Evolutionary conservation across 768 basidiomycete species (phyloP).

Genomic region (Trametes gibbosa): DNA sequence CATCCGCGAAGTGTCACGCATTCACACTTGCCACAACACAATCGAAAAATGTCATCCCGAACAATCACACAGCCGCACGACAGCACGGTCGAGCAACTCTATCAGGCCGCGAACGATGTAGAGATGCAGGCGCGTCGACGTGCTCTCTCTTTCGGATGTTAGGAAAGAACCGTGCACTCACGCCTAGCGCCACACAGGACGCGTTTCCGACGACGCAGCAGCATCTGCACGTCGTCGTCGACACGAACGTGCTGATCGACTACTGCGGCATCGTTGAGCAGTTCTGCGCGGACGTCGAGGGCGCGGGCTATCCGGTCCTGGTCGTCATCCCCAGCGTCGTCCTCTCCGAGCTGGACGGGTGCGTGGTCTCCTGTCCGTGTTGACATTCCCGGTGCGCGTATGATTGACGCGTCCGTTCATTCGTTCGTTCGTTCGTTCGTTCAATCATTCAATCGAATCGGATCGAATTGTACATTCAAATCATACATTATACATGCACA

Average conservation of each 20-base stretch:
- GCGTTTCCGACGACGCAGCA: slow-evolving; percentile 6
- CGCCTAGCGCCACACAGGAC: slow-evolving; percentile 10
- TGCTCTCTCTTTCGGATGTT: not conserved
- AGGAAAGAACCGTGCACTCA: not conserved
- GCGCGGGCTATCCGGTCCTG: slow-evolving; percentile 44
- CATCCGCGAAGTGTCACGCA: not conserved
- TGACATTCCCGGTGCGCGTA: no score
- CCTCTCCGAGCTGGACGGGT: slow-evolving; percentile 77
- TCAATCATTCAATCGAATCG: no score
- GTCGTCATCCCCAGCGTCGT: slow-evolving; percentile 75
- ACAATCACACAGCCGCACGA: slow-evolving; percentile 10
- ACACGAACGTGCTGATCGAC: slow-evolving; percentile 77
- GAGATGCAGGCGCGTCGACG: slow-evolving; percentile 61
- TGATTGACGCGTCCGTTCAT: no score
- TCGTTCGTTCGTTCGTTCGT: no score
- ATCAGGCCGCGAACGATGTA: slow-evolving; percentile 56
- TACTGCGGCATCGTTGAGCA: slow-evolving; percentile 60
- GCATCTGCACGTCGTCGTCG: slow-evolving; percentile 56
- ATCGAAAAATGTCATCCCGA: slow-evolving; percentile 1
- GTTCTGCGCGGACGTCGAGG: slow-evolving; percentile 63
- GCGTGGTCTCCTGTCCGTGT: slow-evolving; percentile 17
- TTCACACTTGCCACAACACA: not conserved
- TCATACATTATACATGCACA: not conserved
- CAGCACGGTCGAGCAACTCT: slow-evolving; percentile 16
- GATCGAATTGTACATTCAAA: no score